A percentile compares a stretch with the other conserved stretches of the same genome.
Conservation (phyloP, 148 eudicot species). For the Linanthus parryae region DNA sequence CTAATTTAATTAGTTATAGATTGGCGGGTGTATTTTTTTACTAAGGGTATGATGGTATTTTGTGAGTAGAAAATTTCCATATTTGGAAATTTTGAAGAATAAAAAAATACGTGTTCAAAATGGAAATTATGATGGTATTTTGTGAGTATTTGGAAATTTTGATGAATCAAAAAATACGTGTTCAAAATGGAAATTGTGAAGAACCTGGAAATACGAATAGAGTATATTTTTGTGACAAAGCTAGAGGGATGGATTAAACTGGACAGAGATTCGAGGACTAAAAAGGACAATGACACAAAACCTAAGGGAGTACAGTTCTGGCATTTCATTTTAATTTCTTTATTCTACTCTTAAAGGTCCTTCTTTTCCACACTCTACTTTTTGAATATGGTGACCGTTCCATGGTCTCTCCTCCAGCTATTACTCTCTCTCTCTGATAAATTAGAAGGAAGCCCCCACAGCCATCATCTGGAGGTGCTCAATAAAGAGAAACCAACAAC, state of each 20-base stretch:
- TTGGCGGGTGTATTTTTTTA: no score
- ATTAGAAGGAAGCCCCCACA: conserved; percentile 11
- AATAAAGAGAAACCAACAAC: conserved; percentile 9
- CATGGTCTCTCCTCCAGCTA: conserved; percentile 50
- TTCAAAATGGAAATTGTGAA: no score
- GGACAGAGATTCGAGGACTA: conserved; percentile 43
- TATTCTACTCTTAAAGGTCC: conserved; percentile 28
- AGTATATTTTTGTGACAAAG: no score
- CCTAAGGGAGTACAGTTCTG: conserved; percentile 30
- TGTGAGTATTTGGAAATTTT: no score
- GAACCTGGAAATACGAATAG: no score
- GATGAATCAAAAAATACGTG: no score
- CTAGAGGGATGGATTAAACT: conserved; percentile 19
- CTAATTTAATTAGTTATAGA: no score
- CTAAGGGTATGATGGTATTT: no score
- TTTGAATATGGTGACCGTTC: conserved; percentile 43
- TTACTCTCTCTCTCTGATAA: conserved; percentile 22
- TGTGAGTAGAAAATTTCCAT: no score
- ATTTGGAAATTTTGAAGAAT: no score
- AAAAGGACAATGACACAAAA: conserved; percentile 59
- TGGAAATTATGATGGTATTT: no score
- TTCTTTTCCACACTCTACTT: conserved; percentile 23
- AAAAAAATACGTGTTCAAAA: no score
- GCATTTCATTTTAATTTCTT: conserved; percentile 32
- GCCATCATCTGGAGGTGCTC: conserved; percentile 7